Base-by-base conservation (phyloP, 75 land plant genomes). In the Pinus tabuliformis region DNA sequence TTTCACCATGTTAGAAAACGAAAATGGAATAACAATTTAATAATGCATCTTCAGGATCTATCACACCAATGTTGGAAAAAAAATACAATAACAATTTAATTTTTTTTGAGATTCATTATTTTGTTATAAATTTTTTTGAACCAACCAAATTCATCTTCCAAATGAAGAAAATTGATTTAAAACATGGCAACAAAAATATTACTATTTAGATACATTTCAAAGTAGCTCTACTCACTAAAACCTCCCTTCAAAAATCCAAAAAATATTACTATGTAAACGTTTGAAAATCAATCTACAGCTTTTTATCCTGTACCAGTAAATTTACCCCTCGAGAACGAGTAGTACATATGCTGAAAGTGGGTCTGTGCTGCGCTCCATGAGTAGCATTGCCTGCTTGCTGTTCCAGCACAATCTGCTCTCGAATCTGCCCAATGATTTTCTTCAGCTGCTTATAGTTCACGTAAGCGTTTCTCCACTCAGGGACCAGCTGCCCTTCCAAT, bases 401-500 rank as follows among this genome's bases (percentile, higher is more conserved):
- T 33, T 64, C 68, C 6, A 0, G 5, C 18, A 18, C 68, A 64
- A 64, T 64, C 8, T 33, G 18, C 18, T 64, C 8, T 64, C 42
- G 52, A 7, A 77, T 24, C 36, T 70, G 59, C 22, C 56, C 75
- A 58, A 83, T n/a, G 57, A 76, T 75, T 59, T 81, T 80, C 83
- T 83, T 83, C 15, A 83, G 72, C 36, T 64, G 78, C 57, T 80
- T 83, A 78, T 83, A 83, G 60, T 75, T 22, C n/a, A 74, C 62
- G 42, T 83, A 83, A 20, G 78, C 78, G 6, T 75, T 66, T 57
- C 62, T 66, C 85, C 85, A 83, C 77, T 80, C 85, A 4, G 78
- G 78, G 45, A 83, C 85, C 73, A 75, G 64, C 57, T 79, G 83
- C 15, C 16, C 26, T 58, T 83, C 78, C 28, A 79, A 52, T 70